Base-by-base conservation (phyloP, 768 basidiomycete genomes). In the Kwoniella sp. region DNA sequence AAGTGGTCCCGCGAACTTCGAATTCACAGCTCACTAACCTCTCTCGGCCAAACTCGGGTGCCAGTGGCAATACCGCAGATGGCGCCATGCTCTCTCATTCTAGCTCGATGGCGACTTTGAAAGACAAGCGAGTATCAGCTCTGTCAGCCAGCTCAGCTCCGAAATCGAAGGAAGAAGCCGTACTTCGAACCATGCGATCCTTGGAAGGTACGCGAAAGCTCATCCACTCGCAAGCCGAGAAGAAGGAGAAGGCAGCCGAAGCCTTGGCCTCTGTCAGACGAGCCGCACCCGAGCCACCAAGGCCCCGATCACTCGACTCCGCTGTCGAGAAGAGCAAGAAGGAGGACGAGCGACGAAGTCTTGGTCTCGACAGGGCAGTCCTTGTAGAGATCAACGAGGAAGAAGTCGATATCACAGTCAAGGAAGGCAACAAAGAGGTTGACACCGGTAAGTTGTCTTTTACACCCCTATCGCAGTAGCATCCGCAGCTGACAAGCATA, bases 281-380 rank as follows among this genome's bases (percentile, higher is more conserved):
- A 30, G 70, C 68, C 37, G 74, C 74, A n/a, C 74, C 74, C 11
- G 64, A 66, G 37, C 73, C 74, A 26, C 74, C 72, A 37, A 30
- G 74, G 56, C 70, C 74, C 2, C 45, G 34, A 30, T 69, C 66
- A 29, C 54, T 71, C 7, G 74, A 73, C 41, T 50, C 66, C 15
- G 17, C 29, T 29, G 68, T 61, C 23, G 55, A 64, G 41, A 50
- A 17, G 22, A 58, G 48, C 37, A 63, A 65, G 38, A 68, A 64
- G 25, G 63, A 63, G 26, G 70, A 66, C 1, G 56, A 66, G 55
- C 62, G 72, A 55, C 58, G 63, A 52, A 73, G 70, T 51, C 53
- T 70, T 28, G 66, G 63, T 13, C 20, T 68, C n/a, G 71, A 73
- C 30, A 64, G 57, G 48, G 53, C 51, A 5, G 55, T 57, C 25